These are phyloP conservation scores for Syzygium jambos DNA, from an alignment of 345 rosid genomes.

Conservation along the genomic window DNA sequence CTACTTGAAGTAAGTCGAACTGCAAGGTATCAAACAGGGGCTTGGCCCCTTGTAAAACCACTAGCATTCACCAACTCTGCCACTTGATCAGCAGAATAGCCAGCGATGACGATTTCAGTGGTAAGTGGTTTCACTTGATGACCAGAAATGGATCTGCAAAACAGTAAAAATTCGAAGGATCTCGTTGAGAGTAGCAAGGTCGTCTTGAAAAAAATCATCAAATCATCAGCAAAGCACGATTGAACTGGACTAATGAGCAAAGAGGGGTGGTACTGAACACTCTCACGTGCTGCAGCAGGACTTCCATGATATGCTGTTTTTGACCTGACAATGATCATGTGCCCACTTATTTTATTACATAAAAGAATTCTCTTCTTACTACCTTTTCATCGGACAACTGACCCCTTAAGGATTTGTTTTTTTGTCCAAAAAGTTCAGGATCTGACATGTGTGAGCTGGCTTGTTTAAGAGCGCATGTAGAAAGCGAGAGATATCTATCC, in stretches of 20 bases:
- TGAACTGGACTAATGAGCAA: not conserved
- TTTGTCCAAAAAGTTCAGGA: not conserved
- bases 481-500: not conserved
- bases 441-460: not conserved
- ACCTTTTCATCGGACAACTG: not conserved
- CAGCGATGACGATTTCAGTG: not conserved
- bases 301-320: not conserved
- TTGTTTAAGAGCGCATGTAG: not conserved
- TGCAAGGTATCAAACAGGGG: not conserved
- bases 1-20: not conserved
- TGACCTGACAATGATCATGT: not conserved
- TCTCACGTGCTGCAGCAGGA: not conserved
- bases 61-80: not conserved
- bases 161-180: not conserved
- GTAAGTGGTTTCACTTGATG: not conserved
- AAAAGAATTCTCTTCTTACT: not conserved
- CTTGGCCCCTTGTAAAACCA: not conserved
- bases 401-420: not conserved
- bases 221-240: not conserved
- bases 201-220: not conserved
- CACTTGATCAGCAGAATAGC: not conserved
- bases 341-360: not conserved
- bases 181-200: not conserved
- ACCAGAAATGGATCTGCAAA: not conserved
- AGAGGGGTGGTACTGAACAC: not conserved